These are phyloP conservation scores for Parascedosporium putredinis DNA, from an alignment of 2,329 filamentous ascomycete species.

Conservation along the genomic window DNA sequence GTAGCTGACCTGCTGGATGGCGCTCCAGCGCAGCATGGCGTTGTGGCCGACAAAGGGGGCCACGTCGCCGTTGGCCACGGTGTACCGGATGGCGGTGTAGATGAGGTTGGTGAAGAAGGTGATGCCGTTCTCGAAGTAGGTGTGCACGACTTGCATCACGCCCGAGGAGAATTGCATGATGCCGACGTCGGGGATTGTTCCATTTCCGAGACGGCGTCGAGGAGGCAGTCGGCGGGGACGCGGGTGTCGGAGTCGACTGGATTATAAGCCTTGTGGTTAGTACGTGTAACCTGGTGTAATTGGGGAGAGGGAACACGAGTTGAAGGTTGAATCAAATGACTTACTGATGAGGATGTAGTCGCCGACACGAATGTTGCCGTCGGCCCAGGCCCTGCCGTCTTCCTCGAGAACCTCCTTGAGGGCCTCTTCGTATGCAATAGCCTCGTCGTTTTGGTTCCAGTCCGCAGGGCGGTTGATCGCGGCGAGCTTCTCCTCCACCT, in stretches of 20 bases:
- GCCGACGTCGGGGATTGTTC: conserved; percentile 58
- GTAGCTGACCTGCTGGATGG: conserved; percentile 25
- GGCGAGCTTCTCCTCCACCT: conserved; percentile 50
- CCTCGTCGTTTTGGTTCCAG: conserved; percentile 33
- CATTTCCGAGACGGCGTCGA: conserved; percentile 64
- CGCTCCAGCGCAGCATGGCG: conserved; percentile 58
- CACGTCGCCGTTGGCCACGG: conserved; percentile 60
- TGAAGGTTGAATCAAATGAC: too few relatives aligned
- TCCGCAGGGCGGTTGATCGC: conserved; percentile 30
- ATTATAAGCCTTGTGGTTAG: too few relatives aligned
- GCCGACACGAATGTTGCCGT: conserved; percentile 49
- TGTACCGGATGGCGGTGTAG: conserved; percentile 62
- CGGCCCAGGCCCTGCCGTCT: conserved; percentile 41
- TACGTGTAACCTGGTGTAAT: too few relatives aligned
- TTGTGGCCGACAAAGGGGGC: conserved; percentile 72
- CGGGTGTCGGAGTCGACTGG: conserved; percentile 60
- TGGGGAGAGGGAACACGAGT: too few relatives aligned
- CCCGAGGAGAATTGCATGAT: conserved; percentile 65
- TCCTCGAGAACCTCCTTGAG: conserved; percentile 43
- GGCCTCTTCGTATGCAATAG: conserved; percentile 36
- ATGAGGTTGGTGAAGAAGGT: conserved; percentile 73
- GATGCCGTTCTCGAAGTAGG: conserved; percentile 62
- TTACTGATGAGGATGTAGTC: conserved; percentile 57
- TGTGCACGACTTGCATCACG: conserved; percentile 65
- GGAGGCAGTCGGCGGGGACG: conserved; percentile 55